These are phyloP conservation scores for Striga asiatica DNA, from an alignment of 257 asterid species.

Conservation along the genomic window DNA sequence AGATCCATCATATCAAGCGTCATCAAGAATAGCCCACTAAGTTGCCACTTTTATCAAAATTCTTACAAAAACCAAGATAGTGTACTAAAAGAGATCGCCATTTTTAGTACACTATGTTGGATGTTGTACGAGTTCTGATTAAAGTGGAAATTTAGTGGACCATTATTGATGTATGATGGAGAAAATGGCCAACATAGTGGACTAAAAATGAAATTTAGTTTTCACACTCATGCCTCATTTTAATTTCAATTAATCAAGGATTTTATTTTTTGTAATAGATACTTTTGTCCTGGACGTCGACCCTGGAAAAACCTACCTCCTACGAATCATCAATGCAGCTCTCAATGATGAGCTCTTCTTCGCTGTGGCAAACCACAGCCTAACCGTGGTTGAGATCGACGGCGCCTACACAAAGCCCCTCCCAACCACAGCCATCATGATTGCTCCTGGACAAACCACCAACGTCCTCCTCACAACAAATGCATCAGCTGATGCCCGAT, in stretches of 20 bases:
- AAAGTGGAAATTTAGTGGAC: no score
- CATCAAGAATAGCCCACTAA: no score
- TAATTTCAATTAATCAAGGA: background rate
- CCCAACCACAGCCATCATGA: conserved; percentile 46
- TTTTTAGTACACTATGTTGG: no score
- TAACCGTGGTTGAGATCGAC: conserved; percentile 71
- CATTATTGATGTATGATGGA: no score
- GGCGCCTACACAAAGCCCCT: conserved; percentile 63
- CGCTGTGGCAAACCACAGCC: conserved; percentile 48
- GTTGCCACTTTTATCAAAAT: no score
- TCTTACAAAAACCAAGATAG: no score
- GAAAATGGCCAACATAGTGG: no score
- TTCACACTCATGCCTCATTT: no score
- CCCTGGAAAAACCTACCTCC: conserved; percentile 53
- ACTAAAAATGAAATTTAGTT: no score
- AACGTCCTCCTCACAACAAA: conserved; percentile 50
- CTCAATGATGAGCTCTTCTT: conserved; percentile 68
- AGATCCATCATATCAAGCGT: no score
- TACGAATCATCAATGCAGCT: conserved; percentile 77
- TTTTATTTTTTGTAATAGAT: conserved; percentile 30
- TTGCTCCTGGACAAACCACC: conserved; percentile 79
- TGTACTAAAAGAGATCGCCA: no score
- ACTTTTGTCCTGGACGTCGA: conserved; percentile 40
- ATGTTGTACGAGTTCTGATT: no score
- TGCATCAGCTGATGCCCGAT: conserved; percentile 24